Evolutionary conservation across 2,329 filamentous ascomycete genomes (phyloP), one percentile per base, ranked within the genome.

Genomic region (Aspergillus pseudoviridinutans): DNA sequence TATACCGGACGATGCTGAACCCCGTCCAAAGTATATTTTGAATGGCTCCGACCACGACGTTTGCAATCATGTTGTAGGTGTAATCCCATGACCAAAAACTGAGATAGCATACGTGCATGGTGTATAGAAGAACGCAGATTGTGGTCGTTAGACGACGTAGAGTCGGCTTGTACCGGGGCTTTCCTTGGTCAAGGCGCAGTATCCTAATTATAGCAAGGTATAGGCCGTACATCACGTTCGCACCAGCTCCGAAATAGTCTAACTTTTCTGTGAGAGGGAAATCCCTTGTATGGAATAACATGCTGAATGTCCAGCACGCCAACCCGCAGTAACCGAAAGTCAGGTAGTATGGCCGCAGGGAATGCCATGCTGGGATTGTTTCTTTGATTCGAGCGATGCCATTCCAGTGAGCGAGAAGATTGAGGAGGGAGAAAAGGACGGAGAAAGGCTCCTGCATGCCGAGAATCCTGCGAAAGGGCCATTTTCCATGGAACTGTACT

Each of bases 401-500:
- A 65, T 85, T 76, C 71, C 86, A 84, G 79, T 99, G 94, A 14
- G 92, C 93, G 65, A 88, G 83, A 69, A 94, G 88, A 81, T 99
- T 99, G 70, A 95, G 84, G 53, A 96, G 81, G 63, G 90, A 96
- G 82, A 97, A 99, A 70, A 97, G 80, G 64, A 97, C 93, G 52
- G 88, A 92, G 74, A 92, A 91, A 58, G 93, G 92, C 78, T 99
- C 94, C 78, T 99, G 94, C 80, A 96, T 89, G 73, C 94, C 94
- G 54, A 95, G 77, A 69, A 97, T 83, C 64, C 94, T 90, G 74
- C 87, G 82, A 78, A 99, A 99, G 42, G 94, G 94, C 94, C 94
- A 99, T 83, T 99, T 99, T 32, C 94, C 94, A 79, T 99, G 92
- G 80, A 92, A 99, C 78, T 99, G 94, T 56, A 93, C 87, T 51